A percentile compares a stretch with the other conserved stretches of the same genome.
phyloP scores from a whole-genome alignment of 129 eudicot genomes.

The Escallonia herrerae region DNA sequence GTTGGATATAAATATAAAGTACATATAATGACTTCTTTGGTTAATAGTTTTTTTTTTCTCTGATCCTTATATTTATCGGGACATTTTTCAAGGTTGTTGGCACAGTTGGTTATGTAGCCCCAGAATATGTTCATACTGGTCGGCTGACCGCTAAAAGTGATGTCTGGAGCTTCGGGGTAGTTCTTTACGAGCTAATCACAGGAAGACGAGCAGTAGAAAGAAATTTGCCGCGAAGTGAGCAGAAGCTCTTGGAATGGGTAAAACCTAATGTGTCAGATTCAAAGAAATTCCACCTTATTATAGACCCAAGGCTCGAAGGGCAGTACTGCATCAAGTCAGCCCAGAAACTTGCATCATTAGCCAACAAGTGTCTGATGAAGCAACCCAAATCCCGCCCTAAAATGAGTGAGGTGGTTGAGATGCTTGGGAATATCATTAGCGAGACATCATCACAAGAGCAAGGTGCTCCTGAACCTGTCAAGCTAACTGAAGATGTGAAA shows the following conservation, averaged over 20 bases:
- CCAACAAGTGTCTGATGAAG: constrained; percentile 75
- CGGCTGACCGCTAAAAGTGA: constrained; percentile 80
- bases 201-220: constrained; percentile 83
- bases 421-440: constrained; percentile 53
- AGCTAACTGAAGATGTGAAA: constrained; percentile 29
- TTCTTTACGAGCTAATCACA: constrained; percentile 79
- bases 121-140: constrained; percentile 86
- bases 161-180: constrained; percentile 96
- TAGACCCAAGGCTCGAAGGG: constrained; percentile 70
- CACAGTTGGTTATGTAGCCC: constrained; percentile 94
- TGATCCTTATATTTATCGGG: too few relatives aligned
- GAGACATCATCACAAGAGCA: constrained; percentile 33
- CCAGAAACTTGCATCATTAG: constrained; percentile 58
- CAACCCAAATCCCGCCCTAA: constrained; percentile 71
- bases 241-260: constrained; percentile 85
- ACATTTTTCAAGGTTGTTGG: constrained; percentile 61
- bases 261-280: constrained; percentile 70
- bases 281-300: constrained; percentile 58
- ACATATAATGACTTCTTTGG: too few relatives aligned
- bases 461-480: constrained; percentile 13
- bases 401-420: constrained; percentile 79
- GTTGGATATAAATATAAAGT: too few relatives aligned
- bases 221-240: constrained; percentile 79
- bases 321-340: constrained; percentile 63
- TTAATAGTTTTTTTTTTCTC: too few relatives aligned